Percentiles rank a stretch among this genome's conserved stretches.
These are phyloP conservation scores for Sporobolus alterniflorus DNA, from an alignment of 202 grass and related monocot genomes.

Conservation along the genomic window DNA sequence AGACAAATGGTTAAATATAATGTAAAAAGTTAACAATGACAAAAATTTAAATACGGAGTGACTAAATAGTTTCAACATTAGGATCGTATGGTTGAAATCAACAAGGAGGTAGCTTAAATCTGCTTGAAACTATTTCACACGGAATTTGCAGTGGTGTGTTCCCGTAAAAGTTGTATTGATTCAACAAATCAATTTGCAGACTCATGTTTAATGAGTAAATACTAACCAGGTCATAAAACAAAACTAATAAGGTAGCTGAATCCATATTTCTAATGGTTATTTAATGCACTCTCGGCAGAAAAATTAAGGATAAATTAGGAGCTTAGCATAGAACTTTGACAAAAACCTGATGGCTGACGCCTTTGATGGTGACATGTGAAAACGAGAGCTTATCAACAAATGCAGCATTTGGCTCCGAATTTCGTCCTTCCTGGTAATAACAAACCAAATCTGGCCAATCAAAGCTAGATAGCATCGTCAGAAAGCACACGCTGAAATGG, in stretches of 20 bases:
- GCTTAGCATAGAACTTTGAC: background rate
- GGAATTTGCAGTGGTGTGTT: too few species aligned
- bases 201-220: too few species aligned
- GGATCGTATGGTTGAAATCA: background rate
- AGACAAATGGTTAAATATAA: too few species aligned
- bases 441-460: background rate
- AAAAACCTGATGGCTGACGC: background rate
- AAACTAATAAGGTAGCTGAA: too few species aligned
- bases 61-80: too few species aligned
- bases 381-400: background rate
- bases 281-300: too few species aligned
- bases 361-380: background rate
- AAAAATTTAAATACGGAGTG: too few species aligned
- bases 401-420: background rate
- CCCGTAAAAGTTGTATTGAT: background rate
- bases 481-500: background rate
- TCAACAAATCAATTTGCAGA: background rate
- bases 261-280: too few species aligned
- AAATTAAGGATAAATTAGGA: background rate
- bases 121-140: too few species aligned
- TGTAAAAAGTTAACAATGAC: too few species aligned
- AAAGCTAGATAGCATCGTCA: background rate
- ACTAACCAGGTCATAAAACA: too few species aligned
- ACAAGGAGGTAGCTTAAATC: too few species aligned
- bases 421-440: background rate